Conservation (phyloP, 495 filamentous ascomycete species). For the Penicillium fimorum region DNA sequence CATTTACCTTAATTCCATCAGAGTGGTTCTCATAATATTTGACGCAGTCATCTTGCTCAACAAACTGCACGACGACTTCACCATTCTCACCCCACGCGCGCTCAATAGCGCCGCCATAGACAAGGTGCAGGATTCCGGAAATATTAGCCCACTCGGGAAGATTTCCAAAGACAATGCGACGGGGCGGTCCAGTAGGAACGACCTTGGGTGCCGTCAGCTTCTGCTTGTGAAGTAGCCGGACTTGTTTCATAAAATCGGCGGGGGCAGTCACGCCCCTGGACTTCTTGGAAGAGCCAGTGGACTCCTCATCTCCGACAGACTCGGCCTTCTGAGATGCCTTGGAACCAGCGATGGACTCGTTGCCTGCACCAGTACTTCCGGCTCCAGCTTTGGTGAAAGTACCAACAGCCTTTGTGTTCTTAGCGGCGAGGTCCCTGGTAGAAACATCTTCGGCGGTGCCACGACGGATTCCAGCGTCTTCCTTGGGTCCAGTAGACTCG, state of each 20-base stretch:
- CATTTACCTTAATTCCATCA: constrained; percentile 4
- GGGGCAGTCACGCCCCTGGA: neutral
- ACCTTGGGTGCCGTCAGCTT: constrained; percentile 2
- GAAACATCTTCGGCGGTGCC: too few species aligned
- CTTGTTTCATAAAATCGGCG: neutral
- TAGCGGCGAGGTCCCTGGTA: too few species aligned
- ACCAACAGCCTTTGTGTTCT: too few species aligned
- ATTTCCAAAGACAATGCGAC: constrained; percentile 38
- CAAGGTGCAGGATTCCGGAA: constrained; percentile 38
- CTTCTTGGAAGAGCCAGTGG: neutral
- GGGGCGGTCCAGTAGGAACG: constrained; percentile 4
- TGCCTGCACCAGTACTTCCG: neutral
- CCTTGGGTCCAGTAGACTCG: neutral
- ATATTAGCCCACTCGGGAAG: constrained; percentile 32
- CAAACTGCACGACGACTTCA: constrained; percentile 12
- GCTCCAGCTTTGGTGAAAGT: neutral
- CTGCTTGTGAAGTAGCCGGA: neutral
- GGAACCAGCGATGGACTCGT: neutral
- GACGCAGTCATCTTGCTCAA: constrained; percentile 7
- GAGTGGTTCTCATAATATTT: constrained; percentile 4
- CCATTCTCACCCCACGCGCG: constrained; percentile 16
- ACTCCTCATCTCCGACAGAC: neutral
- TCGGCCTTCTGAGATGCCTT: neutral
- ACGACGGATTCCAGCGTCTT: neutral
- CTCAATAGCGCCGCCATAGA: constrained; percentile 48